Evolutionary conservation across 495 filamentous ascomycete genomes (phyloP).

Genomic region (Daldinia bambusicola): DNA sequence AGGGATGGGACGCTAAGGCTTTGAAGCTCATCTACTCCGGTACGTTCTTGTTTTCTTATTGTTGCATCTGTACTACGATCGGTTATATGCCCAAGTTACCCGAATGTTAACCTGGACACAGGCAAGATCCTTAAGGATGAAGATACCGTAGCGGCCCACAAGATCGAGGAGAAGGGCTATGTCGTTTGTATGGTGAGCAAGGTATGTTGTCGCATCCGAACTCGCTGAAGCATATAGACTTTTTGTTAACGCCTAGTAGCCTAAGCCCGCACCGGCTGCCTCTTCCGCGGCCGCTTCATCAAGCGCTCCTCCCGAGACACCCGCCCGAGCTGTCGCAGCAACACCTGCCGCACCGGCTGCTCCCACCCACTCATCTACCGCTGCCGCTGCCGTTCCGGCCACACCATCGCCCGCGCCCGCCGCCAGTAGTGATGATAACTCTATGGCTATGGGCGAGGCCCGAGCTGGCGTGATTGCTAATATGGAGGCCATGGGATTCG

Average conservation of each 20-base stretch:
- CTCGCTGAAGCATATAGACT: constrained; percentile 6
- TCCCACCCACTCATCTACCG: constrained; percentile 58
- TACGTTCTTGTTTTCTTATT: constrained; percentile 55
- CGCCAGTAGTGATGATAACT: constrained; percentile 66
- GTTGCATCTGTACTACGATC: neutral
- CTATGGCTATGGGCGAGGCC: constrained; percentile 83
- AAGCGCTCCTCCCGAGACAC: constrained; percentile 69
- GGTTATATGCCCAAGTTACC: neutral
- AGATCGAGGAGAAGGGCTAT: constrained; percentile 99
- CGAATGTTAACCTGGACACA: constrained; percentile 51
- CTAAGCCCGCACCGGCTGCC: constrained; percentile 69
- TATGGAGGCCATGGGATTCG: constrained; percentile 97
- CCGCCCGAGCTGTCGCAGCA: constrained; percentile 70
- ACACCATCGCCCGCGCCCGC: constrained; percentile 66
- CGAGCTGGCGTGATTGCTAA: constrained; percentile 87
- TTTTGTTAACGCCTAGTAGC: constrained; percentile 55
- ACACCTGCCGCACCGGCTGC: constrained; percentile 71
- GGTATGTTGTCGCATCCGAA: constrained; percentile 61
- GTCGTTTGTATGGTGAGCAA: constrained; percentile 97
- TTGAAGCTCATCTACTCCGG: constrained; percentile 98
- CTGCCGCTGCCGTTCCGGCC: constrained; percentile 73
- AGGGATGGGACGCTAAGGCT: constrained; percentile 86
- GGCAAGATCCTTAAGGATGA: constrained; percentile 98
- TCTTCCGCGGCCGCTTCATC: constrained; percentile 66
- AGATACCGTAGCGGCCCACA: constrained; percentile 93